Evolutionary conservation across 805 yeast species (phyloP).

Genomic region (Saccharomycopsis lassenensis): DNA sequence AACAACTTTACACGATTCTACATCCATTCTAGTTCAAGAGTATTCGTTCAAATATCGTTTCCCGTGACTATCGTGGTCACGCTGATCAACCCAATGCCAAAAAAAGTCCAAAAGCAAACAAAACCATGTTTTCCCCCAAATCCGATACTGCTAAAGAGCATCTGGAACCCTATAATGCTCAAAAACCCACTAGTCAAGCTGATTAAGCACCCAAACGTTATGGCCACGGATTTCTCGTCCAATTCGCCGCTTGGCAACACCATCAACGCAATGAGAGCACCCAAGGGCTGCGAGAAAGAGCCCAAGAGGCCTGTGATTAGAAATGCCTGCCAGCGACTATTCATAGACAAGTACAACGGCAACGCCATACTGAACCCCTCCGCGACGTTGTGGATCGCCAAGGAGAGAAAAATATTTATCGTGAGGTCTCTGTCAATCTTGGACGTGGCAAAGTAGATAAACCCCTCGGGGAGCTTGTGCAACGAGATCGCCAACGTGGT

Average conservation of each 20-base stretch:
- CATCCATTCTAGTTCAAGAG: too few relatives aligned
- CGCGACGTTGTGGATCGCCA: conserved; percentile 81
- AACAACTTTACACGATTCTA: too few relatives aligned
- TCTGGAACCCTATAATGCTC: conserved; percentile 68
- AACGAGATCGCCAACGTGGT: conserved; percentile 79
- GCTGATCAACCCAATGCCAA: conserved; percentile 51
- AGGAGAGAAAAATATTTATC: conserved; percentile 67
- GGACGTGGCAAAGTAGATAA: conserved; percentile 73
- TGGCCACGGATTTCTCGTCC: conserved; percentile 27
- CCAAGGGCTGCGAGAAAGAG: conserved; percentile 79
- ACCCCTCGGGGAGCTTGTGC: conserved; percentile 94
- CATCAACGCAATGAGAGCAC: conserved; percentile 63
- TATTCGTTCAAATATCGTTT: too few relatives aligned
- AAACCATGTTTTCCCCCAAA: conserved; percentile 59
- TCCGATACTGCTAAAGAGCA: conserved; percentile 73
- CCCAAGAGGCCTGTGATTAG: conserved; percentile 60
- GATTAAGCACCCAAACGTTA: conserved; percentile 52
- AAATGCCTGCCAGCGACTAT: conserved; percentile 51
- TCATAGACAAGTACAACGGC: conserved; percentile 73
- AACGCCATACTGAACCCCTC: conserved; percentile 93
- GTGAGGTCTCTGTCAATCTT: conserved; percentile 57
- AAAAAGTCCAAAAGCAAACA: conserved; percentile 47
- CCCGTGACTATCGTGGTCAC: conserved; percentile 30
- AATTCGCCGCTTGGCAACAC: conserved; percentile 31
- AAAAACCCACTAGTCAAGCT: conserved; percentile 77